A percentile compares a stretch with the other conserved stretches of the same genome.
phyloP scores from a whole-genome alignment of 108 stramenopile species.

The Tribonema minus region DNA sequence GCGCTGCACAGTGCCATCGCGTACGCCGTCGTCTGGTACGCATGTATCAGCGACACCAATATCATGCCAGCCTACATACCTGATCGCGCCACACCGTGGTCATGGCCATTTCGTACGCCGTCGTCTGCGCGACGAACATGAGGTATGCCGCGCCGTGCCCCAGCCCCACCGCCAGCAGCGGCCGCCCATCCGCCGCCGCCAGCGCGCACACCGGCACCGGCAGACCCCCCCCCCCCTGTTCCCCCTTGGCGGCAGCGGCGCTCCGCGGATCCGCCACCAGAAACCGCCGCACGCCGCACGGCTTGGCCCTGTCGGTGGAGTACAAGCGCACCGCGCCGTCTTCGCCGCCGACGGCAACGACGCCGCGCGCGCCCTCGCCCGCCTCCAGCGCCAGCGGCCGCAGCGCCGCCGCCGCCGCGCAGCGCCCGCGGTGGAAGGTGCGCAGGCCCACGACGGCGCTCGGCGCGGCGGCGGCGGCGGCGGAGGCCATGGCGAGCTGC shows the following conservation, averaged over 20 bases:
- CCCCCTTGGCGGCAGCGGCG: neutral
- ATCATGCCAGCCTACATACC: too few species aligned
- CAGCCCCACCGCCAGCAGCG: slow-evolving; percentile 23
- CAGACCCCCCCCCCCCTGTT: neutral
- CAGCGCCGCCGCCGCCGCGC: neutral
- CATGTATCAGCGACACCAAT: too few species aligned
- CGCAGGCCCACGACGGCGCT: too few species aligned
- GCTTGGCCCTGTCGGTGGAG: slow-evolving; percentile 1
- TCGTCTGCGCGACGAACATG: slow-evolving; percentile 17
- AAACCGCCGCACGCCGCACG: slow-evolving; percentile 10
- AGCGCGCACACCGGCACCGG: slow-evolving; percentile 24
- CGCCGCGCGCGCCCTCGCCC: neutral
- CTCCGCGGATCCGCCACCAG: neutral
- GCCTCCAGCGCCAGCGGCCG: neutral
- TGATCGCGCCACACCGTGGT: slow-evolving; percentile 14
- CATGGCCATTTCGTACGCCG: slow-evolving; percentile 17
- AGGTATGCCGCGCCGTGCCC: slow-evolving; percentile 2
- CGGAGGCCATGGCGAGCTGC: too few species aligned
- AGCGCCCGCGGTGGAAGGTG: slow-evolving; percentile 14
- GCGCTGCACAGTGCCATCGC: too few species aligned
- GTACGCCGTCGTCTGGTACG: too few species aligned
- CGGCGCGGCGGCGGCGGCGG: too few species aligned
- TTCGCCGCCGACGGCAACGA: slow-evolving; percentile 14
- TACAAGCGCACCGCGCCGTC: neutral
- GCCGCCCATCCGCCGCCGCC: slow-evolving; percentile 11